Base-by-base conservation (phyloP, 805 yeast genomes). In the Ogataea ganodermae region DNA sequence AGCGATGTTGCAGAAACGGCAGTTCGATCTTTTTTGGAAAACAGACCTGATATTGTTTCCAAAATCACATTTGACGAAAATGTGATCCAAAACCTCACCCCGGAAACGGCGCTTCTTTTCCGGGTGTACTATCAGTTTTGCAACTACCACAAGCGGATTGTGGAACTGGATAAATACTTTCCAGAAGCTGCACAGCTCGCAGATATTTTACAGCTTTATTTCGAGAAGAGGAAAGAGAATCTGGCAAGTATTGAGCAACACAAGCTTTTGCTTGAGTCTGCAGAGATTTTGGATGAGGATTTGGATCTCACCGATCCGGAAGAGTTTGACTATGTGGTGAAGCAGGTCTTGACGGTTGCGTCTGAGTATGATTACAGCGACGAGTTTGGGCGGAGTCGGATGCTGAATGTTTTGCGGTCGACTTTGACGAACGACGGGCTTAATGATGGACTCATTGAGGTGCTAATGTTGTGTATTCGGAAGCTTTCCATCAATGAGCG, bases 351-450 rank as follows among this genome's bases (percentile, higher is more conserved):
- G 31, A 65, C 71, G 8, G 77, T 89, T 22, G 84, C 91, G 0
- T 76, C 77, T 23, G 78, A 79, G 31, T 86, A 85, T 60, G 98
- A 94, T 63, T 89, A 81, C 59, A 84, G 89, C 57, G 97, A 94
- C 69, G 96, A 91, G 65, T 78, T 86, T 39, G 97, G 97, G 17
- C 79, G 97, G 60, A 77, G 96, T 63, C 81, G 81, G 37, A 81
- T 89, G 80, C 68, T 86, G 32, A 75, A 72, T 24, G 73, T 80
- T 1, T 66, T 83, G 4, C 74, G 89, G 69, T 71, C 79, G 18
- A 71, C 83, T n/a, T 68, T 86, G 48, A 74, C 83, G 1, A 74
- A 78, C 35, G 84, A 80, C 44, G 71, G 76, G 13, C 69, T 86
- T 21, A 66, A 80, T 1, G 89, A 80, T 48, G 61, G 68, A 6